Base-by-base conservation (phyloP, 495 filamentous ascomycete genomes). In the Trichoderma parareesei region DNA sequence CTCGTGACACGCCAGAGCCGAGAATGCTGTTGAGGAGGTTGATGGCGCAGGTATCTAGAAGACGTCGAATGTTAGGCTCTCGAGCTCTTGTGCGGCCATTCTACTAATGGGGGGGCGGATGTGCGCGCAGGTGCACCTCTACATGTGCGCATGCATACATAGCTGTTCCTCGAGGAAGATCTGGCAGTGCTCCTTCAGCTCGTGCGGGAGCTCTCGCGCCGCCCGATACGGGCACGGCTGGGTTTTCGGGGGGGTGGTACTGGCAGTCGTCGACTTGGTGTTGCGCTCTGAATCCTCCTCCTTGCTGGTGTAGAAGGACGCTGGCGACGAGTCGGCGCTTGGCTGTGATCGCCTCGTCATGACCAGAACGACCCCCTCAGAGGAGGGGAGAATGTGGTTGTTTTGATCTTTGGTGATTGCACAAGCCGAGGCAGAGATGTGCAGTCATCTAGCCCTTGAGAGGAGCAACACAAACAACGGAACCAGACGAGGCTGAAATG, bases 91-190 rank as follows among this genome's bases (percentile, higher is more conserved):
- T 27, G 27, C 27, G 27, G 27, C 27, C 27, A 27, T 27, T 0
- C 27, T 27, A 27, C 27, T 2, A 27, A 27, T 27, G 27, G 48
- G 14, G 6, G 16, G 16, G n/a, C 46, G 5, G 46, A 49, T 27
- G 20, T 27, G 20, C 16, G 20, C 20, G 2, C 40, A 41, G 40
- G 40, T 41, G 40, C 40, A 41, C 27, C 27, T 27, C 27, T 27
- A 27, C 11, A 44, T 20, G 10, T 18, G 16, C 71, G 38, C n/a
- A 61, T 42, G 18, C 79, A 41, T 74, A 91, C 88, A 89, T 20
- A 91, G 82, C 44, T 85, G 79, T 71, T 93, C 90, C 70, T 92
- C 90, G 4, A 93, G 77, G 72, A 89, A 90, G 38, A 92, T 87
- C 60, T 83, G 83, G 59, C 82, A 85, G 68, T 90, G 85, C 53